Evolutionary conservation across 805 yeast genomes (phyloP).

Genomic region (Ogataea zsoltii): DNA sequence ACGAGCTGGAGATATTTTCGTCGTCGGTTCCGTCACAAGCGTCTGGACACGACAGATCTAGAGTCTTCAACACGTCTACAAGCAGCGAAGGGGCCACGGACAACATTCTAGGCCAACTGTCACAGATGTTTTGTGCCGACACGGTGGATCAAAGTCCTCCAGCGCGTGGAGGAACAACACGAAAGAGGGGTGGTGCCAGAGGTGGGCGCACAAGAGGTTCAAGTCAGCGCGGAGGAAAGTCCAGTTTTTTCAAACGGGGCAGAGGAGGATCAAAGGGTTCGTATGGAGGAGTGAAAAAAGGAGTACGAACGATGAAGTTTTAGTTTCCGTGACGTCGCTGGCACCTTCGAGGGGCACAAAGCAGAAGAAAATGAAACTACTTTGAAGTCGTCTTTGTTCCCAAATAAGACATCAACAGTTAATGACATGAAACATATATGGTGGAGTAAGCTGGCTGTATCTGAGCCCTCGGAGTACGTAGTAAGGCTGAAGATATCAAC

Average conservation of each 20-base stretch:
- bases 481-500: too few species aligned
- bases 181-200: neutral
- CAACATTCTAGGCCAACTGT: slow-evolving; percentile 16
- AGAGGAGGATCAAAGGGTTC: neutral
- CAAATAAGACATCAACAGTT: too few species aligned
- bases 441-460: too few species aligned
- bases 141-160: slow-evolving; percentile 4
- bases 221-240: slow-evolving; percentile 17
- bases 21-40: slow-evolving; percentile 21
- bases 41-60: neutral
- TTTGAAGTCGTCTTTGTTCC: too few species aligned
- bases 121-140: slow-evolving; percentile 15
- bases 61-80: neutral
- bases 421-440: too few species aligned
- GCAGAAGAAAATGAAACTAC: too few species aligned
- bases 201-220: slow-evolving; percentile 8
- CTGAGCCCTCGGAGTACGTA: too few species aligned
- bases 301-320: slow-evolving; percentile 21
- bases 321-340: slow-evolving; percentile 1
- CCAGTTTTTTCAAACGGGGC: slow-evolving; percentile 9
- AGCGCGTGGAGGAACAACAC: neutral
- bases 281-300: neutral
- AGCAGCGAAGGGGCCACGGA: slow-evolving; percentile 9
- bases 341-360: too few species aligned
- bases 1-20: slow-evolving; percentile 18